A percentile compares a stretch with the other conserved stretches of the same genome.
Evolutionary conservation across 495 filamentous ascomycete species (phyloP).

Genomic region (Aspergillus hancockii): DNA sequence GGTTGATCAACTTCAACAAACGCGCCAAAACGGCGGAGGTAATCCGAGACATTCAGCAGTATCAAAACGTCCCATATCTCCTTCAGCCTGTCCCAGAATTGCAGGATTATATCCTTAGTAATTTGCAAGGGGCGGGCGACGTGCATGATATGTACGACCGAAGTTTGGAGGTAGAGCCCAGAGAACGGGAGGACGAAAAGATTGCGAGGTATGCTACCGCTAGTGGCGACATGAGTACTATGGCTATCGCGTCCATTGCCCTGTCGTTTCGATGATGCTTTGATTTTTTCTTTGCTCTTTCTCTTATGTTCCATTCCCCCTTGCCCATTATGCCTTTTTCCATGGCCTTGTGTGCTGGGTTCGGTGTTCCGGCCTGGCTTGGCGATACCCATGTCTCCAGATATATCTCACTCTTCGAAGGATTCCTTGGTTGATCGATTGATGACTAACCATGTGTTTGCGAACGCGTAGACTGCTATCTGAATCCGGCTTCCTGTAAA

Average conservation of each 20-base stretch:
- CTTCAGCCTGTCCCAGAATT: constrained; percentile 86
- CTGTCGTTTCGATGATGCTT: constrained; percentile 37
- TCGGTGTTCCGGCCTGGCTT: constrained; percentile 17
- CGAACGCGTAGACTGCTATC: constrained; percentile 61
- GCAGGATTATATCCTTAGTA: constrained; percentile 94
- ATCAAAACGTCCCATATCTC: constrained; percentile 93
- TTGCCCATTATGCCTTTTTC: constrained; percentile 23
- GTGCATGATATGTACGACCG: constrained; percentile 99
- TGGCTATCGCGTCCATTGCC: constrained; percentile 39
- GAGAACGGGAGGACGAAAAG: constrained; percentile 95
- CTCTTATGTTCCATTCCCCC: constrained; percentile 10
- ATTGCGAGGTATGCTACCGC: constrained; percentile 69
- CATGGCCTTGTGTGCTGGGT: constrained; percentile 22
- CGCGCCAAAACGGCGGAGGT: constrained; percentile 97
- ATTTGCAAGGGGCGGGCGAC: constrained; percentile 90
- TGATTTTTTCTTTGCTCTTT: no score
- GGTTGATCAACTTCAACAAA: constrained; percentile 98
- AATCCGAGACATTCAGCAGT: constrained; percentile 96
- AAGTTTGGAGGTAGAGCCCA: constrained; percentile 86
- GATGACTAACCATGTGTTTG: constrained; percentile 42
- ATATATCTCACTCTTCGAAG: constrained; percentile 6
- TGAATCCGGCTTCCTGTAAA: constrained; percentile 74
- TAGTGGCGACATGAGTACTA: constrained; percentile 38
- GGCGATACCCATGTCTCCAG: constrained; percentile 24
- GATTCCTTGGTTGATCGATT: constrained; percentile 18